phyloP scores from a whole-genome alignment of 2,329 filamentous ascomycete species.

The Phyllosticta citribraziliensis region DNA sequence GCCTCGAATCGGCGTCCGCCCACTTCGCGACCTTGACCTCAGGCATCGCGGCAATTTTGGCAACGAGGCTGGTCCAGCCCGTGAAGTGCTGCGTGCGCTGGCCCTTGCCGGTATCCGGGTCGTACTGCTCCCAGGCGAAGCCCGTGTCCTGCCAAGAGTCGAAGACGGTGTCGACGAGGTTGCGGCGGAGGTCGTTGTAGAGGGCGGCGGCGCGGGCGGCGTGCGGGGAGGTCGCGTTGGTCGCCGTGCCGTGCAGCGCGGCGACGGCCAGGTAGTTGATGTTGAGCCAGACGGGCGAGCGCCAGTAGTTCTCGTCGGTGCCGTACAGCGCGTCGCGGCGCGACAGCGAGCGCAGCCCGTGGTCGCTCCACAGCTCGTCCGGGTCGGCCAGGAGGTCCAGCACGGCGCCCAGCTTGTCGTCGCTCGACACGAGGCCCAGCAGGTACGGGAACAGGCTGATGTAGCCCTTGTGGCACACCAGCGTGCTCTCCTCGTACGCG shows the following conservation, averaged over 20 bases:
- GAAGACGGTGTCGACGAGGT: conserved; percentile 82
- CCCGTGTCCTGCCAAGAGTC: conserved; percentile 81
- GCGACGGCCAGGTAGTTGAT: conserved; percentile 82
- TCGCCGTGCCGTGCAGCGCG: conserved; percentile 43
- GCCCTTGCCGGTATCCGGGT: conserved; percentile 83
- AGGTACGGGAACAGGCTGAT: conserved; percentile 90
- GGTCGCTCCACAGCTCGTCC: conserved; percentile 78
- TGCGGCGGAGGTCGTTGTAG: conserved; percentile 68
- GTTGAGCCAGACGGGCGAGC: conserved; percentile 86
- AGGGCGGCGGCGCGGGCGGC: conserved; percentile 58
- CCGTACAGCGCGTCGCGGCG: conserved; percentile 74
- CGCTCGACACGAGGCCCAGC: conserved; percentile 67
- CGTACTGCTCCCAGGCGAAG: conserved; percentile 98
- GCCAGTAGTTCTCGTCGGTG: conserved; percentile 94
- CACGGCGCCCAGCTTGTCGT: conserved; percentile 62
- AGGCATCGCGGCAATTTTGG: conserved; percentile 95
- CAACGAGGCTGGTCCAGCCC: conserved; percentile 95
- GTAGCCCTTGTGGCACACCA: conserved; percentile 96
- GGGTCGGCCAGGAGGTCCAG: conserved; percentile 71
- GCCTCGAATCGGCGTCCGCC: conserved; percentile 18
- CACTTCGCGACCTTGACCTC: conserved; percentile 40
- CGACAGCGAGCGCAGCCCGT: conserved; percentile 84
- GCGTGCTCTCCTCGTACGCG: conserved; percentile 79
- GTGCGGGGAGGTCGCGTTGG: conserved; percentile 57
- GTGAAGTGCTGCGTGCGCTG: conserved; percentile 97